A percentile compares a stretch with the other conserved stretches of the same genome.
phyloP scores from a whole-genome alignment of 140 eudicot genomes.

The Stevia rebaudiana region DNA sequence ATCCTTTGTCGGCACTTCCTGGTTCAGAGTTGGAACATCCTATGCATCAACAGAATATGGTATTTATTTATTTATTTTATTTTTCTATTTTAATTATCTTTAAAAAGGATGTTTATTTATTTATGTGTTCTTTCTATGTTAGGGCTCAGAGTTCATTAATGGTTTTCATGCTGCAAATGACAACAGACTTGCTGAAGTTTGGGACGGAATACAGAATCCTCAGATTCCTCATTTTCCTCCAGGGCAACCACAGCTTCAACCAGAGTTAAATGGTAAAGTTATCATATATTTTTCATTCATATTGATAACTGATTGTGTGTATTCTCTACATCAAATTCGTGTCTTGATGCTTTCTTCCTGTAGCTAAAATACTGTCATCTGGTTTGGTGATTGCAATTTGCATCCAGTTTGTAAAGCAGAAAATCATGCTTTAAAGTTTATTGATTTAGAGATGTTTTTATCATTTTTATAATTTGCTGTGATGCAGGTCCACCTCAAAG shows the following conservation, averaged over 20 bases:
- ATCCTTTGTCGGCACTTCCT: constrained; percentile 63
- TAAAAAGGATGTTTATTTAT: not conserved
- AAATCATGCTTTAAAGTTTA: not conserved
- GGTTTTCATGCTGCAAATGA: constrained; percentile 72
- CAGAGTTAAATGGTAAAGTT: constrained; percentile 60
- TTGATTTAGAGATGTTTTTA: constrained; percentile 8
- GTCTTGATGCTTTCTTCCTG: not conserved
- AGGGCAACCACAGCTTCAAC: constrained; percentile 44
- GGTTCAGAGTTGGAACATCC: constrained; percentile 80
- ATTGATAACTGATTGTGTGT: not conserved
- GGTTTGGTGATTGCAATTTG: not conserved
- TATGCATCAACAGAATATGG: constrained; percentile 50
- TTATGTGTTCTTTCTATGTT: constrained; percentile 5
- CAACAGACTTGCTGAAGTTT: constrained; percentile 58
- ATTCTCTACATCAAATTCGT: not conserved
- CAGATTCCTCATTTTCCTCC: constrained; percentile 43
- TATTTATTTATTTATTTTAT: too few relatives aligned
- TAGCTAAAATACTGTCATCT: not conserved
- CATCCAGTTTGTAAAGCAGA: not conserved
- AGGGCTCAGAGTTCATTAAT: constrained; percentile 78
- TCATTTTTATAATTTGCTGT: not conserved
- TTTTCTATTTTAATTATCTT: not conserved
- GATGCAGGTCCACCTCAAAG: constrained; percentile 89
- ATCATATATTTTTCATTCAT: not conserved
- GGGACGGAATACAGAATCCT: constrained; percentile 86